Conservation (phyloP, 495 filamentous ascomycete genomes). For the Schizothecium vesticola region DNA sequence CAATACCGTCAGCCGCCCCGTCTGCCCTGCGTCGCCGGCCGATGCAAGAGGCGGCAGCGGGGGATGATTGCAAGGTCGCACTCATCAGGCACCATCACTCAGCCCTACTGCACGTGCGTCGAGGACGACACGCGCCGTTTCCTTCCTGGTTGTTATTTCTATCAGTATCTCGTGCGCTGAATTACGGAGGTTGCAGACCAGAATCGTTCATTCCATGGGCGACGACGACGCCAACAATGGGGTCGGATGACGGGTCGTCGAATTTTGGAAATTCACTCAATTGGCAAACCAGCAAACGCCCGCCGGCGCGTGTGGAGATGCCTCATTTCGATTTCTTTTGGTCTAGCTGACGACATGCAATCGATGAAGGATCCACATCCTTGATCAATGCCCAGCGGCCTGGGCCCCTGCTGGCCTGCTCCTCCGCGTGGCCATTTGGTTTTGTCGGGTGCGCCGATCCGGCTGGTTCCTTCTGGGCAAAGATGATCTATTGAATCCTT, state of each 20-base stretch:
- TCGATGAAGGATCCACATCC: neutral
- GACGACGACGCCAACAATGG: neutral
- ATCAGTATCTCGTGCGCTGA: neutral
- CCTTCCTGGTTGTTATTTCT: too few species aligned
- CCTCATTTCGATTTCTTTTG: neutral
- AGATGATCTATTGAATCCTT: neutral
- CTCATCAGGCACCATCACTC: neutral
- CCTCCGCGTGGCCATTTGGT: neutral
- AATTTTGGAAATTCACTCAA: neutral
- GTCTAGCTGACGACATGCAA: neutral
- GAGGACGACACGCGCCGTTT: too few species aligned
- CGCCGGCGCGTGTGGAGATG: neutral
- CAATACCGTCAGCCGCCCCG: neutral
- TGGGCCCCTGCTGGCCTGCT: neutral
- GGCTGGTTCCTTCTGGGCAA: conserved; percentile 15
- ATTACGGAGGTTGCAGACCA: neutral
- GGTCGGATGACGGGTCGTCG: neutral
- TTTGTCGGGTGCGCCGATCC: conserved; percentile 15
- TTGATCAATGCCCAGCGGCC: neutral
- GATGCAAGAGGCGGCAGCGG: neutral
- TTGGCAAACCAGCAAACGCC: neutral
- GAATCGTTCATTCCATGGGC: neutral
- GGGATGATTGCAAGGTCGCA: neutral
- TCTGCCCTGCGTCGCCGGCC: neutral
- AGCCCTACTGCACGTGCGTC: neutral